These are phyloP conservation scores for Oenanthe javanica DNA, from an alignment of 140 eudicot species.

Conservation along the genomic window DNA sequence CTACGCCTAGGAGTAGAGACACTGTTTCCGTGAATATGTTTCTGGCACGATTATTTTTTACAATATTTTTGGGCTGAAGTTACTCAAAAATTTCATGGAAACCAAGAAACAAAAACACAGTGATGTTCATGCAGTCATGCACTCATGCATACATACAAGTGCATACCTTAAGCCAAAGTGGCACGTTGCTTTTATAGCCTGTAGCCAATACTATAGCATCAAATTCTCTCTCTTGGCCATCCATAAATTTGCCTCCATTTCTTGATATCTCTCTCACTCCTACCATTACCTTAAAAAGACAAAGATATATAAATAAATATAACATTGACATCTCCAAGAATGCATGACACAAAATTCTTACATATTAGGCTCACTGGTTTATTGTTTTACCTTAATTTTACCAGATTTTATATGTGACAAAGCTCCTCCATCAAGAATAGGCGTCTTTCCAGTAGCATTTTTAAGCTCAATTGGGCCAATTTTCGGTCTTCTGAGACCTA, in stretches of 20 bases:
- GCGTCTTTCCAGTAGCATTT: conserved; percentile 59
- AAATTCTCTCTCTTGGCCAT: conserved; percentile 74
- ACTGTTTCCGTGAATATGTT: background rate
- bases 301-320: background rate
- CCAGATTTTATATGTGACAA: conserved; percentile 59
- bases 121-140: background rate
- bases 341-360: background rate
- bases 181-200: conserved; percentile 94
- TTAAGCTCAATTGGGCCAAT: conserved; percentile 83
- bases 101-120: background rate
- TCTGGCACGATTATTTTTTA: too few relatives aligned
- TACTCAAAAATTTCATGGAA: background rate
- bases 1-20: background rate
- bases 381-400: conserved; percentile 54
- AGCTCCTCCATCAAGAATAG: conserved; percentile 74
- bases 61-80: background rate
- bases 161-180: conserved; percentile 88
- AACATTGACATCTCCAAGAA: background rate
- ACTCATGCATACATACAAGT: background rate
- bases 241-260: conserved; percentile 73
- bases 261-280: conserved; percentile 75
- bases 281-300: conserved; percentile 58
- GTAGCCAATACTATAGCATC: conserved; percentile 86
- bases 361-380: background rate
- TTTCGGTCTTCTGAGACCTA: conserved; percentile 74